Evolutionary conservation across 495 filamentous ascomycete species (phyloP).

Genomic region (Recurvomyces mirabilis): DNA sequence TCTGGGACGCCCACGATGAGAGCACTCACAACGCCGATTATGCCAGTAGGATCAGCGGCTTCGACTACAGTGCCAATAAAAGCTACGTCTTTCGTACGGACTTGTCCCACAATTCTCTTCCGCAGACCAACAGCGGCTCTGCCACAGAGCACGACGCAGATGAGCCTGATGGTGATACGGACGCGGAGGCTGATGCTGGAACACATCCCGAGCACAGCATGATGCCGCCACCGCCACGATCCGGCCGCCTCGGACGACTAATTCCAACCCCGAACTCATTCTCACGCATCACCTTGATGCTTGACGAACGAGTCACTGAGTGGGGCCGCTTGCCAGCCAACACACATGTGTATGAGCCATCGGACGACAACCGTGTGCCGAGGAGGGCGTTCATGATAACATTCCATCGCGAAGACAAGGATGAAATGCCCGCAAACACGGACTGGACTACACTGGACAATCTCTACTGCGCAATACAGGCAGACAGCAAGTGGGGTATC

Average conservation of each 20-base stretch:
- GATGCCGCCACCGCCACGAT: conserved; percentile 31
- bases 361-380: conserved; percentile 56
- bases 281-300: conserved; percentile 44
- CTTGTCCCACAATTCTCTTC: conserved; percentile 19
- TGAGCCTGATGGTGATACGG: conserved; percentile 3
- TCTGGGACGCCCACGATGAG: conserved; percentile 26
- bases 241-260: conserved; percentile 39
- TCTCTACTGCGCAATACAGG: conserved; percentile 56
- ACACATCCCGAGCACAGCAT: conserved; percentile 15
- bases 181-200: conserved; percentile 4
- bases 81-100: neutral
- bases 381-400: conserved; percentile 70
- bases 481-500: conserved; percentile 59
- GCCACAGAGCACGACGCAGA: conserved; percentile 8
- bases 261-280: conserved; percentile 36
- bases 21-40: conserved; percentile 30
- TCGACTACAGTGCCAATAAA: conserved; percentile 22
- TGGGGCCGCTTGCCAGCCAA: conserved; percentile 62
- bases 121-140: conserved; percentile 8
- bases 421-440: conserved; percentile 36
- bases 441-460: conserved; percentile 45
- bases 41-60: conserved; percentile 25
- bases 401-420: conserved; percentile 56
- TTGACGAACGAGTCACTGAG: conserved; percentile 54
- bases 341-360: conserved; percentile 48